Base-by-base conservation (phyloP, 2,329 filamentous ascomycete genomes). In the Penicillium brevicompactum region DNA sequence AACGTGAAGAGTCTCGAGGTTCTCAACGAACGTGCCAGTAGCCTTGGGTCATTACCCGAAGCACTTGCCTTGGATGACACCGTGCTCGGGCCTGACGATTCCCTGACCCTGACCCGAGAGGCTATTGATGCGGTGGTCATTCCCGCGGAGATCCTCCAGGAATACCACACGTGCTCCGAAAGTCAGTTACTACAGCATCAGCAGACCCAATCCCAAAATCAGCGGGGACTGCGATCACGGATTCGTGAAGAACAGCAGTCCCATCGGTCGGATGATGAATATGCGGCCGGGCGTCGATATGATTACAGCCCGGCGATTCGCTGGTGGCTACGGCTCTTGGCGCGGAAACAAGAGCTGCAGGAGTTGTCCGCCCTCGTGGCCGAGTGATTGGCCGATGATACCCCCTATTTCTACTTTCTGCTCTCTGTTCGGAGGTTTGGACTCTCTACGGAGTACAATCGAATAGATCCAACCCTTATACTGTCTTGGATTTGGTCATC, bases 271-370 rank as follows among this genome's bases (percentile, higher is more conserved):
- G 76, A 80, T 57, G 71, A 77, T 5, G 70, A 74, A 43, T 70
- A 76, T 64, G 76, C 75, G 13, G 68, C 70, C 18, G 71, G 74
- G 34, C 70, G 75, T 48, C 68, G 75, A 43, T 76, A 85, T 65
- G 89, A 95, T 66, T 90, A 89, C 66, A 86, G 84, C 0, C 84
- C 85, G 1, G 84, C 86, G 0, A 80, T 93, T 21, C 85, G 89
- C 63, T 78, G 74, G 37, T 93, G 90, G 86, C 73, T 92, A 43
- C 81, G 82, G 60, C 84, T 83, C 58, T 79, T 95, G 54, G 88
- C 88, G 1, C 84, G 86, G 56, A 87, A 87, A 64, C 85, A 84
- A 1, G 74, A 84, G 2, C 70, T 94, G 53, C 65, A 71, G 54
- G 61, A 67, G 16, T 51, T 76, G 18, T 49, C 45, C 24, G 24